Percentiles rank a stretch among this genome's conserved stretches.
phyloP scores from a whole-genome alignment of 768 basidiomycete species.

The Psilocybe subaeruginosa region DNA sequence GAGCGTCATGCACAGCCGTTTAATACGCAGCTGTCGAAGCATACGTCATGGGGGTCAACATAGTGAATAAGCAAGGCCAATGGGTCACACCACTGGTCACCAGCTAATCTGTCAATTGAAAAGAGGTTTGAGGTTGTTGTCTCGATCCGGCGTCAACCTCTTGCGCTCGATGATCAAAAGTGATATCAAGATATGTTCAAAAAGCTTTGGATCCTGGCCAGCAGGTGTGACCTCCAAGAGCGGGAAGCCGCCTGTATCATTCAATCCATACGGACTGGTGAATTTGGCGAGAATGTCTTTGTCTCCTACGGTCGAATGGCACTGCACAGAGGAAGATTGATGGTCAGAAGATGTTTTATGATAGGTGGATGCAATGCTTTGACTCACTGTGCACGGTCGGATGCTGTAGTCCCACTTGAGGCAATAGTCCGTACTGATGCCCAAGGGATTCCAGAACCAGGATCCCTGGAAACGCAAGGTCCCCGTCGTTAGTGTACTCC shows the following conservation, averaged over 20 bases:
- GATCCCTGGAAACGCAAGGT: background rate
- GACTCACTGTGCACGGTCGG: slow-evolving; percentile 4
- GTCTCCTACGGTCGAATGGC: background rate
- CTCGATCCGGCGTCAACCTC: background rate
- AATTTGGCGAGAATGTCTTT: background rate
- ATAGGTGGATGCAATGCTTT: background rate
- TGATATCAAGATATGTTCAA: slow-evolving; percentile 37
- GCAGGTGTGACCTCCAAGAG: slow-evolving; percentile 26
- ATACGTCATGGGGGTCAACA: too few relatives aligned
- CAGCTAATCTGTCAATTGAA: background rate
- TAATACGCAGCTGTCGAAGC: too few relatives aligned
- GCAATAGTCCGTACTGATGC: background rate
- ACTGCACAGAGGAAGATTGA: background rate
- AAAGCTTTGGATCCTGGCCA: slow-evolving; percentile 21
- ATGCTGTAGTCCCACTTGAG: slow-evolving; percentile 8
- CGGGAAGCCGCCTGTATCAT: slow-evolving; percentile 1
- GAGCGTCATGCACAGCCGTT: too few relatives aligned
- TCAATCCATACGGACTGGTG: slow-evolving; percentile 5
- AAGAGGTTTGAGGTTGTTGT: background rate
- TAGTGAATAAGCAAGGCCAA: too few relatives aligned
- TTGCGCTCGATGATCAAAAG: slow-evolving; percentile 31
- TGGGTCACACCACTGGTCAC: too few relatives aligned
- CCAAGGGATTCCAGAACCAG: slow-evolving; percentile 5
- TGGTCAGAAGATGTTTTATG: background rate
- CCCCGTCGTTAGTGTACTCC: background rate